A percentile compares a stretch with the other conserved stretches of the same genome.
phyloP scores from a whole-genome alignment of 345 rosid genomes.

The Excoecaria agallocha region DNA sequence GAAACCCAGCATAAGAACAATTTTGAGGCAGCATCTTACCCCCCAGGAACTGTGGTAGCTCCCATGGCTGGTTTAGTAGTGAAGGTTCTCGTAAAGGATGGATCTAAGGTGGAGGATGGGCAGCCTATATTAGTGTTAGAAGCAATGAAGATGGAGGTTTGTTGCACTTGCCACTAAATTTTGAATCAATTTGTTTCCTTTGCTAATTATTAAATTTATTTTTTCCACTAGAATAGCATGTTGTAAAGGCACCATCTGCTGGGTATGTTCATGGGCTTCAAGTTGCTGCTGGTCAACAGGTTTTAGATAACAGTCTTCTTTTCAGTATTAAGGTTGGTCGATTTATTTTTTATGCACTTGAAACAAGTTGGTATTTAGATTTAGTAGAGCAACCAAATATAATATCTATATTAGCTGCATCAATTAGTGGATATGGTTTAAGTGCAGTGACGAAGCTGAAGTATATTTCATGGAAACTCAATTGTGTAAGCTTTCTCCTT shows the following conservation, averaged over 20 bases:
- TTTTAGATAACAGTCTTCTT: slow-evolving; percentile 63
- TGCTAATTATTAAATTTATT: too few species aligned
- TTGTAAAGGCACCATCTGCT: too few species aligned
- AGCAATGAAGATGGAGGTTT: slow-evolving; percentile 99
- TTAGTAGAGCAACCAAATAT: not conserved
- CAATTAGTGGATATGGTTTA: not conserved
- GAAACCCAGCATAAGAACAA: slow-evolving; percentile 53
- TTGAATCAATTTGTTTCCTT: not conserved
- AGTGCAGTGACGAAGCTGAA: too few species aligned
- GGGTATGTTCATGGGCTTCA: slow-evolving; percentile 68
- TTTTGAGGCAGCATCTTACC: slow-evolving; percentile 47
- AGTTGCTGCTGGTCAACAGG: slow-evolving; percentile 69
- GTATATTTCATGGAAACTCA: too few species aligned
- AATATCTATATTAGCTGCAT: not conserved
- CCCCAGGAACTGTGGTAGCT: slow-evolving; percentile 68
- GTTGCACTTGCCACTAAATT: slow-evolving; percentile 16
- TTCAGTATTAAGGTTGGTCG: slow-evolving; percentile 59
- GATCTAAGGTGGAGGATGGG: slow-evolving; percentile 65
- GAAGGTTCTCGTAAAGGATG: slow-evolving; percentile 72
- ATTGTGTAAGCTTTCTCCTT: too few species aligned
- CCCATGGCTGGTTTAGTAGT: slow-evolving; percentile 98
- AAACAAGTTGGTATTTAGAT: not conserved
- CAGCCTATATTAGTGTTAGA: slow-evolving; percentile 81
- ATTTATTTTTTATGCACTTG: not conserved
- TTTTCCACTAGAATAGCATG: too few species aligned